These are phyloP conservation scores for Phytophthora sojae DNA, from an alignment of 352 stramenopile genomes.

Conservation along the genomic window DNA sequence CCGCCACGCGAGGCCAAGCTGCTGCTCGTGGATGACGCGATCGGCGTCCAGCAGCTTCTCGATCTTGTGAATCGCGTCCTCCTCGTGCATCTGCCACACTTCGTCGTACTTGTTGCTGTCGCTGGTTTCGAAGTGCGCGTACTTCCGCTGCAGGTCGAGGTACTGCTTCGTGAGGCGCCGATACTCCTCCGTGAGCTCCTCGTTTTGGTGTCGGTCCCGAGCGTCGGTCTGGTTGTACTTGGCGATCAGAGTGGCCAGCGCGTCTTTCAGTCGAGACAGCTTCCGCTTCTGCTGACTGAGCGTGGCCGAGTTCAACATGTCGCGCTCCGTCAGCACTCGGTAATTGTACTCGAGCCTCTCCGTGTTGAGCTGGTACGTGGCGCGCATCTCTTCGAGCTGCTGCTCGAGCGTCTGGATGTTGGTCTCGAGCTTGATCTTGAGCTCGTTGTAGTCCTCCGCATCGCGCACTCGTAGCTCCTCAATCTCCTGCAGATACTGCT, in stretches of 20 bases:
- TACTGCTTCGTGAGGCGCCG: constrained; percentile 95
- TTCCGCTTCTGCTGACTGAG: constrained; percentile 95
- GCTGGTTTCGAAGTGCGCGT: constrained; percentile 92
- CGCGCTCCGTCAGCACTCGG: constrained; percentile 93
- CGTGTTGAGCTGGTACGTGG: constrained; percentile 96
- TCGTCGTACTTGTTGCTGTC: constrained; percentile 91
- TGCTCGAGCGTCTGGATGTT: constrained; percentile 97
- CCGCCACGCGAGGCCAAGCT: too few relatives aligned
- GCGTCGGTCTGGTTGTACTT: constrained; percentile 95
- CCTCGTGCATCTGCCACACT: constrained; percentile 93
- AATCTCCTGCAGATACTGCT: constrained; percentile 92
- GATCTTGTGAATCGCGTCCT: constrained; percentile 82
- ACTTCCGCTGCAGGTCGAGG: constrained; percentile 95
- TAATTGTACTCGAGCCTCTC: constrained; percentile 98
- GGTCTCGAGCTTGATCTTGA: constrained; percentile 97
- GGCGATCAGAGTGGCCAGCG: constrained; percentile 85
- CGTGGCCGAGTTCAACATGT: constrained; percentile 95
- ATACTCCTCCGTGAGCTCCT: constrained; percentile 95
- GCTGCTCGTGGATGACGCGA: constrained; percentile 91
- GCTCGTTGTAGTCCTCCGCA: constrained; percentile 94
- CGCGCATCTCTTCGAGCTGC: constrained; percentile 95
- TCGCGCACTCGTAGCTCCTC: constrained; percentile 92
- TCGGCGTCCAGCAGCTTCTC: constrained; percentile 91
- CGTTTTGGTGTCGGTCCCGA: constrained; percentile 88
- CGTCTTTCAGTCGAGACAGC: constrained; percentile 92